Percentiles rank a stretch among this genome's conserved stretches.
These are phyloP conservation scores for Murraya paniculata DNA, from an alignment of 345 rosid genomes.

Conservation along the genomic window DNA sequence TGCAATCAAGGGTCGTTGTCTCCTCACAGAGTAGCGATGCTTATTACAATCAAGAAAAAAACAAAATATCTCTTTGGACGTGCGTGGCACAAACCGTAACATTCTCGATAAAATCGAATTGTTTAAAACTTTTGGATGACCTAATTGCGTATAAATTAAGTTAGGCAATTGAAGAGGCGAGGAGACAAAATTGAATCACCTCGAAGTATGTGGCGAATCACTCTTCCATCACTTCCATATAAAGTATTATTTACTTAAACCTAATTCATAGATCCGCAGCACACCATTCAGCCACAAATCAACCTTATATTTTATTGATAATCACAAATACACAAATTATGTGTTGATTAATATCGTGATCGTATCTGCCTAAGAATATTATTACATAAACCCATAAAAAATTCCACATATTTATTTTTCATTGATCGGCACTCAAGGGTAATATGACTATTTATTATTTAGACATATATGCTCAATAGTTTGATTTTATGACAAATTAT, in stretches of 20 bases:
- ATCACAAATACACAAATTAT: too few species aligned
- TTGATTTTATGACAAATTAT: too few species aligned
- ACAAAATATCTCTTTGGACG: slow-evolving; percentile 11
- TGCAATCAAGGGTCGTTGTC: slow-evolving; percentile 5
- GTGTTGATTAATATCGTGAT: too few species aligned
- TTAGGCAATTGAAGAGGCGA: neutral
- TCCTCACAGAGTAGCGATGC: neutral
- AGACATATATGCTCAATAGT: too few species aligned
- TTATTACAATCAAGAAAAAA: neutral
- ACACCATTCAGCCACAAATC: neutral
- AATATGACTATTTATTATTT: too few species aligned
- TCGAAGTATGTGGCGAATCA: slow-evolving; percentile 3
- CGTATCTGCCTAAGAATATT: too few species aligned
- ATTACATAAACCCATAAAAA: too few species aligned
- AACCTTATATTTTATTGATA: neutral
- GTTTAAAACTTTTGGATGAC: neutral
- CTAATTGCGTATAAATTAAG: neutral
- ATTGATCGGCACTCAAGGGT: too few species aligned
- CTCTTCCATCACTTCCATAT: neutral
- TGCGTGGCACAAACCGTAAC: neutral
- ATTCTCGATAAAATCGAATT: neutral
- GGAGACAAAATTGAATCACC: neutral
- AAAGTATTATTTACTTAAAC: neutral
- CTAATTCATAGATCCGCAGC: slow-evolving; percentile 1
- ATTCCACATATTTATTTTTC: too few species aligned